Evolutionary conservation across 2,329 filamentous ascomycete species (phyloP).

Genomic region (Chaetomiaceae sp.): DNA sequence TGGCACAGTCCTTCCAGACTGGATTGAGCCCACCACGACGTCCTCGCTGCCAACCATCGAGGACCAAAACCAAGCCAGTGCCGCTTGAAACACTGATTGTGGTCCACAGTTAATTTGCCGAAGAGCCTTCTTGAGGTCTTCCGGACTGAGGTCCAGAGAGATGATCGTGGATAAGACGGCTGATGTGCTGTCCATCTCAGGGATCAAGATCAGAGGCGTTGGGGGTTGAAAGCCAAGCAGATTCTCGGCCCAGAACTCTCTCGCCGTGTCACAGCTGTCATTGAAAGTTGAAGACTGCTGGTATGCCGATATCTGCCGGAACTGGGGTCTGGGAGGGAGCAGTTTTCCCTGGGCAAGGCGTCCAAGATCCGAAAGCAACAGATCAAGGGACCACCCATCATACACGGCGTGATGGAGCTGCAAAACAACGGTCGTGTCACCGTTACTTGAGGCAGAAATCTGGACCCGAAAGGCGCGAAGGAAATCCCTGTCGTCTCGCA

Average conservation of each 20-base stretch:
- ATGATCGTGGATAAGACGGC: background rate
- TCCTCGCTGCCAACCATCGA: constrained; percentile 61
- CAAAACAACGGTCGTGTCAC: constrained; percentile 37
- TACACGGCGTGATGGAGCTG: constrained; percentile 80
- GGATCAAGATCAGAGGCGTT: constrained; percentile 52
- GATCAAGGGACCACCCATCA: constrained; percentile 88
- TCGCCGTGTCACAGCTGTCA: constrained; percentile 37
- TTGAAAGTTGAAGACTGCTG: constrained; percentile 32
- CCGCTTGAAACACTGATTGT: constrained; percentile 72
- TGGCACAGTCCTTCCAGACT: constrained; percentile 74
- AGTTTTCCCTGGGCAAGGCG: constrained; percentile 36
- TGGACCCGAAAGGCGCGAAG: constrained; percentile 61
- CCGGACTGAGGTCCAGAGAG: constrained; percentile 33
- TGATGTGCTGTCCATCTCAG: background rate
- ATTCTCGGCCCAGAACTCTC: constrained; percentile 65
- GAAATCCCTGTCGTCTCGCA: constrained; percentile 35
- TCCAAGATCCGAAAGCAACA: constrained; percentile 64
- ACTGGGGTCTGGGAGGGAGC: constrained; percentile 48
- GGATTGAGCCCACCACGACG: constrained; percentile 70
- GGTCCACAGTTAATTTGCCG: constrained; percentile 47
- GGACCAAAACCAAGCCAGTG: constrained; percentile 60
- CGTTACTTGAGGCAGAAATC: constrained; percentile 32
- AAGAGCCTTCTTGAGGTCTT: constrained; percentile 34
- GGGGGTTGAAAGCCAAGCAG: constrained; percentile 53
- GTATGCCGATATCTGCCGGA: constrained; percentile 52